A percentile compares a stretch with the other conserved stretches of the same genome.
Evolutionary conservation across 1,139 yeast species (phyloP).

Genomic region (Geotrichum klebahnii): DNA sequence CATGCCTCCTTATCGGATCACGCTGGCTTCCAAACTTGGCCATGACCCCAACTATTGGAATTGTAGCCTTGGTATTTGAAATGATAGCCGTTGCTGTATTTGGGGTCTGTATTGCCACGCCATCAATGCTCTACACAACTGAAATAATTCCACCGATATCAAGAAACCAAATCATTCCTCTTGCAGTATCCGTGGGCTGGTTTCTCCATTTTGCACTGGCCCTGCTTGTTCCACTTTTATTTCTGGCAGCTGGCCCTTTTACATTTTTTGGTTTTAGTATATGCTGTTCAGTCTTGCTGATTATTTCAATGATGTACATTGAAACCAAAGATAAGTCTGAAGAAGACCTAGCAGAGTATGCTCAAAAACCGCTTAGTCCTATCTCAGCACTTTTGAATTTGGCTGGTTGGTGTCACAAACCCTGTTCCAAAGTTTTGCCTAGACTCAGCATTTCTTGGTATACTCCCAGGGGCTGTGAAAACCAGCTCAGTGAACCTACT

Average conservation of each 20-base stretch:
- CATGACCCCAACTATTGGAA: constrained; percentile 34
- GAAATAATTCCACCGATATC: constrained; percentile 52
- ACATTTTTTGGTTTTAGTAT: constrained; percentile 45
- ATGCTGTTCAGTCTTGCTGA: constrained; percentile 34
- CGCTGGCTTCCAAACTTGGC: constrained; percentile 34
- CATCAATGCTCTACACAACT: constrained; percentile 48
- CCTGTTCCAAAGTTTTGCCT: no score
- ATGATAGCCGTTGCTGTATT: constrained; percentile 49
- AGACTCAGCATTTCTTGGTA: no score
- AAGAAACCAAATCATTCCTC: constrained; percentile 50
- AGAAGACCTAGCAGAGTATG: not conserved
- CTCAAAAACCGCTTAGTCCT: no score
- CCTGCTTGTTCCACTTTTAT: constrained; percentile 40
- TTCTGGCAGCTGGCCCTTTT: constrained; percentile 44
- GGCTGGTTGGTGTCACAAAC: no score
- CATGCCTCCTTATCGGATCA: constrained; percentile 16
- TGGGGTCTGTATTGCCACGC: constrained; percentile 42
- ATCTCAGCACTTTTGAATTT: no score
- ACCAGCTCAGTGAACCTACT: no score
- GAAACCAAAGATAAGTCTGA: not conserved
- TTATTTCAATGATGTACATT: not conserved
- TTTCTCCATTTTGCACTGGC: constrained; percentile 41
- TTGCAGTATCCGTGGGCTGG: constrained; percentile 57
- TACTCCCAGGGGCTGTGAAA: no score
- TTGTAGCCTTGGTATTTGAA: constrained; percentile 47